Evolutionary conservation across 148 eudicot species (phyloP).

Genomic region (Chenopodium berlandieri): DNA sequence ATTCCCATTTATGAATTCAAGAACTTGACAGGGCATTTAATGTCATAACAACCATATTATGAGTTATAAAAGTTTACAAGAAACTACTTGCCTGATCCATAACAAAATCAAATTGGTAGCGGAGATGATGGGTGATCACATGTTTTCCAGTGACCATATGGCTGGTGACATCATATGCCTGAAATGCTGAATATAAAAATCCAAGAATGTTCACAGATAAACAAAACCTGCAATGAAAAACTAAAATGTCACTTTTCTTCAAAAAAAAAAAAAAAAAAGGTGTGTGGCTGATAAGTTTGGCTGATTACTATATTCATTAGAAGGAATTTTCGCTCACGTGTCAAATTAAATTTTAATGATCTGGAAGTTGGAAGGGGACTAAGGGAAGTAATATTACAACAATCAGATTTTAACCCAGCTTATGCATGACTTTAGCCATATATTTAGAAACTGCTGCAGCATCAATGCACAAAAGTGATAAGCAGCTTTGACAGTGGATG

Average conservation of each 20-base stretch:
- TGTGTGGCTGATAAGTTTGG: neutral
- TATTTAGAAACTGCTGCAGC: neutral
- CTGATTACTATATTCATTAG: neutral
- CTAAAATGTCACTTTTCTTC: slow-evolving; percentile 2
- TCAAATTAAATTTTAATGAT: neutral
- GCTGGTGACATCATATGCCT: slow-evolving; percentile 57
- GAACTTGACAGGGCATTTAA: neutral
- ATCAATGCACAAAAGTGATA: too few relatives aligned
- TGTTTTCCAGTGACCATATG: slow-evolving; percentile 53
- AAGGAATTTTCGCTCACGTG: neutral
- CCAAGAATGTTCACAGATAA: slow-evolving; percentile 67
- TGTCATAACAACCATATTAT: neutral
- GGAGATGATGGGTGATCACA: slow-evolving; percentile 48
- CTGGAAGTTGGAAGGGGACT: neutral
- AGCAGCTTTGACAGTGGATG: too few relatives aligned
- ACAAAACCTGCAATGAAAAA: slow-evolving; percentile 60
- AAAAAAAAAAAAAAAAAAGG: neutral
- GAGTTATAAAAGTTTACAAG: neutral
- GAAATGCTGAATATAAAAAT: slow-evolving; percentile 69
- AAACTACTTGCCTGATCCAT: slow-evolving; percentile 81
- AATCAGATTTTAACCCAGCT: neutral
- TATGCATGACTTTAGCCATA: neutral
- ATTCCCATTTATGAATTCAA: neutral
- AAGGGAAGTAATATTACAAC: neutral
- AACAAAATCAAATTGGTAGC: slow-evolving; percentile 61